A percentile compares a stretch with the other conserved stretches of the same genome.
These are phyloP conservation scores for Purshia tridentata DNA, from an alignment of 306 rosid species.

Conservation along the genomic window DNA sequence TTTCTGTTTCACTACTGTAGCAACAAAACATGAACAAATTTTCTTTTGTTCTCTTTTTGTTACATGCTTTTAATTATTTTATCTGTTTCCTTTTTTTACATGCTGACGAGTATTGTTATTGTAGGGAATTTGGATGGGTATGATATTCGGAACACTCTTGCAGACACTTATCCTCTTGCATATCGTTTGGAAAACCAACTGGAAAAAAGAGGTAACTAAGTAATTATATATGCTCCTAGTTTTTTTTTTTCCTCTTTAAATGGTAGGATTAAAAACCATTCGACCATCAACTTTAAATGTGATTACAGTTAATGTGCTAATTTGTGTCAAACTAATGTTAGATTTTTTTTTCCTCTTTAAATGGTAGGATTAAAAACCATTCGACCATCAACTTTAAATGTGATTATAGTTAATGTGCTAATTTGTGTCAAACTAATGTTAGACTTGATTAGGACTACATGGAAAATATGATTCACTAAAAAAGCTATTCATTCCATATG, in stretches of 20 bases:
- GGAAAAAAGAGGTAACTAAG: conserved; percentile 71
- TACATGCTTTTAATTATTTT: neutral
- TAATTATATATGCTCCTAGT: neutral
- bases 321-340: too few relatives aligned
- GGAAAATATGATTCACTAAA: too few relatives aligned
- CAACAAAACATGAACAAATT: neutral
- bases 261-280: too few relatives aligned
- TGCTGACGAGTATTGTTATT: conserved; percentile 16
- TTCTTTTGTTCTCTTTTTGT: too few relatives aligned
- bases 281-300: neutral
- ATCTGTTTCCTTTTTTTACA: neutral
- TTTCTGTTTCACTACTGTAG: neutral
- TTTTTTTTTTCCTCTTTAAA: too few relatives aligned
- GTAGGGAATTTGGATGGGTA: conserved; percentile 94
- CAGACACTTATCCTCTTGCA: conserved; percentile 67
- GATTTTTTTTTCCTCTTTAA: too few relatives aligned
- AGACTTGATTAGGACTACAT: too few relatives aligned
- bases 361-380: too few relatives aligned
- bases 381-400: neutral
- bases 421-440: too few relatives aligned
- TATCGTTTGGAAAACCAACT: conserved; percentile 68
- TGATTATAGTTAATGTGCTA: too few relatives aligned
- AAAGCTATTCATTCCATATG: too few relatives aligned
- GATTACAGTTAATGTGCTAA: too few relatives aligned
- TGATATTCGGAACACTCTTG: conserved; percentile 81